Evolutionary conservation across 1,284 basidiomycete species (phyloP).

Genomic region (Golubevia sp.): DNA sequence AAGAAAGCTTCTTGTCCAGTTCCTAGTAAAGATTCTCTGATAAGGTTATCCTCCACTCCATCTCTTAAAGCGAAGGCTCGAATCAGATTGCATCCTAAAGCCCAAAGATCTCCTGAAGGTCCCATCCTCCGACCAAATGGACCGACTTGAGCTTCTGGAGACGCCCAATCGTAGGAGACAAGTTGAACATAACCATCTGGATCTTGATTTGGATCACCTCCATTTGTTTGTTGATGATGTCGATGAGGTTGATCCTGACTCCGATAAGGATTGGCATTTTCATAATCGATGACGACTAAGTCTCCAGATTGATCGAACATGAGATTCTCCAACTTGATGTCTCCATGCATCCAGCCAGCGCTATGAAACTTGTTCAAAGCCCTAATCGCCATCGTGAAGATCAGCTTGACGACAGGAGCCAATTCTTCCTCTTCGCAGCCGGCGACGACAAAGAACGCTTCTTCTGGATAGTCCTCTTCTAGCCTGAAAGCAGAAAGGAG

Average conservation of each 20-base stretch:
- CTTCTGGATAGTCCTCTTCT: slow-evolving; percentile 57
- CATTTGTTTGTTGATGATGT: neutral
- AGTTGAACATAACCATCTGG: neutral
- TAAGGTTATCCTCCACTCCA: slow-evolving; percentile 36
- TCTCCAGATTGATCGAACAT: slow-evolving; percentile 47
- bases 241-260: neutral
- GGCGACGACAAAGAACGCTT: slow-evolving; percentile 57
- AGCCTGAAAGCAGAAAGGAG: too few relatives aligned
- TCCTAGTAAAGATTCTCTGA: slow-evolving; percentile 43
- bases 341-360: slow-evolving; percentile 56
- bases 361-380: slow-evolving; percentile 42
- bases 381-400: slow-evolving; percentile 43
- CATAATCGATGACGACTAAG: slow-evolving; percentile 54
- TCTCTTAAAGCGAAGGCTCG: slow-evolving; percentile 53
- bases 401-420: slow-evolving; percentile 36
- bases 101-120: slow-evolving; percentile 51
- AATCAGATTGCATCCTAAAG: slow-evolving; percentile 51
- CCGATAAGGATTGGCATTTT: slow-evolving; percentile 56
- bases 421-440: slow-evolving; percentile 53
- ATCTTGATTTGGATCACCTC: neutral
- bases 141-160: slow-evolving; percentile 44
- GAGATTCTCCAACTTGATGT: slow-evolving; percentile 57
- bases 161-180: slow-evolving; percentile 42
- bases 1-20: slow-evolving; percentile 36
- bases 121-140: slow-evolving; percentile 47